Conservation (phyloP, 2,329 filamentous ascomycete species). For the Pseudogymnoascus sp. region DNA sequence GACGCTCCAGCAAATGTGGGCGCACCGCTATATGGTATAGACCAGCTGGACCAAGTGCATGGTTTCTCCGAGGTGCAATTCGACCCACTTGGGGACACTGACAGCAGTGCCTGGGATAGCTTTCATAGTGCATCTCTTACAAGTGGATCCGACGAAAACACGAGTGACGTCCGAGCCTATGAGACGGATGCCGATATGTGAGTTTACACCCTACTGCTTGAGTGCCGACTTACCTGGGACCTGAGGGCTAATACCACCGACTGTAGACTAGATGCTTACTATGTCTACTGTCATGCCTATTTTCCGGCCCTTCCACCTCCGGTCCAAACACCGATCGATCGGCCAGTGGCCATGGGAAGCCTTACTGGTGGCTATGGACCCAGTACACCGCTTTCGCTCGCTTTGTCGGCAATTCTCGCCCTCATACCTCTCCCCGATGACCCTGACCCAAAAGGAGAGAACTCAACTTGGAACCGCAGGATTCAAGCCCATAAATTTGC, state of each 20-base stretch:
- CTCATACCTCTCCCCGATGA: constrained; percentile 37
- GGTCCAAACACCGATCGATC: constrained; percentile 20
- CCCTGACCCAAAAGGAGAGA: constrained; percentile 23
- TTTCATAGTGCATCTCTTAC: constrained; percentile 14
- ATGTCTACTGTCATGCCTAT: constrained; percentile 43
- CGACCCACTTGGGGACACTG: background rate
- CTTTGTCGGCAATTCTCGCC: constrained; percentile 40
- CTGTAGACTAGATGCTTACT: constrained; percentile 40
- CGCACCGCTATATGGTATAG: constrained; percentile 4
- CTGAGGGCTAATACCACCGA: background rate
- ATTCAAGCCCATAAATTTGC: constrained; percentile 42
- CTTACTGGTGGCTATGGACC: constrained; percentile 32
- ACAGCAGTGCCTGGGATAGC: constrained; percentile 6
- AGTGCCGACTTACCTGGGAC: background rate
- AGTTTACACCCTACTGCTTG: background rate
- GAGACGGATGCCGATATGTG: constrained; percentile 23
- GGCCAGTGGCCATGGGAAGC: constrained; percentile 29
- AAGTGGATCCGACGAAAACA: constrained; percentile 12
- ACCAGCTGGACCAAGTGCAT: constrained; percentile 11
- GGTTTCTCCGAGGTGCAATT: background rate
- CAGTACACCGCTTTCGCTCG: constrained; percentile 36
- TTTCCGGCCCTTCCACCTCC: constrained; percentile 42
- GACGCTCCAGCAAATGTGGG: constrained; percentile 18
- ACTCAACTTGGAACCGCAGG: constrained; percentile 37
- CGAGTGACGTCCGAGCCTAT: constrained; percentile 18